Evolutionary conservation across 2,329 filamentous ascomycete genomes (phyloP), one percentile per base, ranked within the genome.

Genomic region (Diaporthe aspalathi): DNA sequence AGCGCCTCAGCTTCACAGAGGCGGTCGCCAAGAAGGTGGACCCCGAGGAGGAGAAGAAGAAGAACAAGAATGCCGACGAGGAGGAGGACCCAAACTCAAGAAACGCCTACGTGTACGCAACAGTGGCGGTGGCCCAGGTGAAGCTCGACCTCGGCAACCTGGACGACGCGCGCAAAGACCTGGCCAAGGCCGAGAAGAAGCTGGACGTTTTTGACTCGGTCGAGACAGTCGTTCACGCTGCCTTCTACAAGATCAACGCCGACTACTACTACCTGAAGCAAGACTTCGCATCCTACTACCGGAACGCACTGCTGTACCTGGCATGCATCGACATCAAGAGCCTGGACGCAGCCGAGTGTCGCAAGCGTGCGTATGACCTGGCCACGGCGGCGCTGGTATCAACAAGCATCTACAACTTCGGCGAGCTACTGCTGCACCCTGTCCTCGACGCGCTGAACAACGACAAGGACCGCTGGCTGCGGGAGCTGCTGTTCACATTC

Each of bases 371-470:
- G 54, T 97, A 97, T 84, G 94, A 98, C 81, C 91, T 99, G 74
- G 93, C 93, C 79, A 92, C 98, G 68, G 94, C 96, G 35, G 96
- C 96, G 12, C 88, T 99, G 11, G 93, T 98, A 49, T 98, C 95
- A 65, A 93, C 95, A 78, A 94, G 91, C 78, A 99, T 98, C 84
- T 98, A 99, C 90, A 99, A 99, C 86, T 99, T 99, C 77, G 96
- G 96, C 81, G 96, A 99, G 86, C 91, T 99, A n/a, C 90, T 99
- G 40, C 89, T 99, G 76, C 96, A 99, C 81, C 96, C 96, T 4
- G 97, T 99, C 79, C 91, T 99, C 74, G 93, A 97, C 79, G 92
- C 93, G 24, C 89, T 99, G 67, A 79, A 81, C 29, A 87, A 87
- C 78, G 90, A 91, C 77, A 91, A 92, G 29, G 90, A 97, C 80